These are phyloP conservation scores for Hibiscus syriacus DNA, from an alignment of 345 rosid species.

Conservation along the genomic window DNA sequence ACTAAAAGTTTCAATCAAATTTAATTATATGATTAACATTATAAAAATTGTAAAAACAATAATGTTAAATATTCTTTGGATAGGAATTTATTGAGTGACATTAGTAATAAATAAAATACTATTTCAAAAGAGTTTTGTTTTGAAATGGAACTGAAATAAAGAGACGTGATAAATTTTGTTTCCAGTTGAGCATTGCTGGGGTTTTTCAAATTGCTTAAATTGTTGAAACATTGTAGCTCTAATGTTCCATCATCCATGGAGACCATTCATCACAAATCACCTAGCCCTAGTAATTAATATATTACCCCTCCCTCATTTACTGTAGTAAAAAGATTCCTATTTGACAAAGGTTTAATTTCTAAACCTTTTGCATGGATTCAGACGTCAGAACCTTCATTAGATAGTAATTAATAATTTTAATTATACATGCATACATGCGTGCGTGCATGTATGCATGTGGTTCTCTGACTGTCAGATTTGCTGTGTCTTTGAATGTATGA, in stretches of 20 bases:
- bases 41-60: too few relatives aligned
- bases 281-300: not conserved
- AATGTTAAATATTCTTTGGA: too few relatives aligned
- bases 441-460: not conserved
- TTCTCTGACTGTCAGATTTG: not conserved
- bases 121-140: not conserved
- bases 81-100: too few relatives aligned
- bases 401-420: not conserved
- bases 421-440: not conserved
- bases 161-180: not conserved
- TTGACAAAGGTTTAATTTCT: not conserved
- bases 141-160: not conserved
- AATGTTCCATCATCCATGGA: not conserved
- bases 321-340: not conserved
- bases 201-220: not conserved
- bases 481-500: not conserved
- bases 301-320: not conserved
- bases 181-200: not conserved
- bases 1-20: too few relatives aligned
- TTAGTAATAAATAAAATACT: not conserved
- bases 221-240: constrained; percentile 11
- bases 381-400: not conserved
- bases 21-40: too few relatives aligned
- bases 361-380: not conserved
- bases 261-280: not conserved